phyloP scores from a whole-genome alignment of 192 early-diverging fungal species.

The Piromyces sp. region DNA sequence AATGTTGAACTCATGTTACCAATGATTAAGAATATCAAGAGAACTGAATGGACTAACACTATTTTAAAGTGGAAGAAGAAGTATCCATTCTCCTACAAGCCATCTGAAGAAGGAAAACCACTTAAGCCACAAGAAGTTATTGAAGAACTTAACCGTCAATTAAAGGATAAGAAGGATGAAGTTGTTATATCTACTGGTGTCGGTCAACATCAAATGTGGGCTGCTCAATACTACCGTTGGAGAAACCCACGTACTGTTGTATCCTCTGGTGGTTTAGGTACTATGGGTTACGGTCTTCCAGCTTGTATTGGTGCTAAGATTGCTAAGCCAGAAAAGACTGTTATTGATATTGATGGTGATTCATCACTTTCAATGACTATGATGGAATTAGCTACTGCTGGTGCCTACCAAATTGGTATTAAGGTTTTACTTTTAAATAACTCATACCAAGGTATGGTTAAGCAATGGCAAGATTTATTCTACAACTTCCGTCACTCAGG shows the following conservation, averaged over 20 bases:
- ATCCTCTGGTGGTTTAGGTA: constrained; percentile 92
- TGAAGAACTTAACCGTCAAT: constrained; percentile 76
- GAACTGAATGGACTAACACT: constrained; percentile 70
- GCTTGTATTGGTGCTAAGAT: constrained; percentile 95
- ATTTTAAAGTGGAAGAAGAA: constrained; percentile 76
- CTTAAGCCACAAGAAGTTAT: constrained; percentile 90
- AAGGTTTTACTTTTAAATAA: constrained; percentile 96
- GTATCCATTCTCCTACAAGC: constrained; percentile 70
- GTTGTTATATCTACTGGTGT: constrained; percentile 93
- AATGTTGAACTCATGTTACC: constrained; percentile 73
- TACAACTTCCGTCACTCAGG: constrained; percentile 92
- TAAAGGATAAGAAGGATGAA: constrained; percentile 65
- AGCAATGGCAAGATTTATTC: constrained; percentile 78
- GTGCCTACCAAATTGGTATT: constrained; percentile 93
- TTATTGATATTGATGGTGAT: constrained; percentile 97
- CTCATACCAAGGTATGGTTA: constrained; percentile 98
- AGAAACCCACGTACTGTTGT: constrained; percentile 72
- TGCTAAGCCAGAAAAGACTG: constrained; percentile 77
- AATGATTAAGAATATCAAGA: constrained; percentile 34
- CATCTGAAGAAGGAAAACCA: constrained; percentile 29
- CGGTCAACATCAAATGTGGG: constrained; percentile 99
- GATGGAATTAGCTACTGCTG: constrained; percentile 92
- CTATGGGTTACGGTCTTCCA: constrained; percentile 96
- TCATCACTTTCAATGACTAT: constrained; percentile 96
- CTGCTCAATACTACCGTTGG: constrained; percentile 90